Evolutionary conservation across 345 rosid genomes (phyloP).

Genomic region (Physaria fendleri): DNA sequence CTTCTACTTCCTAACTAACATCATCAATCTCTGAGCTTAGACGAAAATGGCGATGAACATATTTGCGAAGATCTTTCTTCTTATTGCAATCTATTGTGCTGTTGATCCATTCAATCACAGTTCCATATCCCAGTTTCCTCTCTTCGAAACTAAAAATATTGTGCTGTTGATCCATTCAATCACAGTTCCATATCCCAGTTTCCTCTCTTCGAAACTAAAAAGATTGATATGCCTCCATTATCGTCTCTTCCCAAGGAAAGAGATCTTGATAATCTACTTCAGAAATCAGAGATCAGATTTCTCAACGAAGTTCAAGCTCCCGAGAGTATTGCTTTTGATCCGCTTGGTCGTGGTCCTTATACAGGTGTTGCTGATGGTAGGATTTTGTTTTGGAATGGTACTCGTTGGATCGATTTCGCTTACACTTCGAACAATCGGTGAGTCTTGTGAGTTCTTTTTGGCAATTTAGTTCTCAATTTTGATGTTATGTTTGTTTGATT

Average conservation of each 20-base stretch:
- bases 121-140: conserved; percentile 49
- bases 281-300: conserved; percentile 64
- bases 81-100: conserved; percentile 69
- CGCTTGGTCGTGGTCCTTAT: conserved; percentile 29
- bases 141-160: conserved; percentile 44
- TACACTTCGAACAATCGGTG: conserved; percentile 29
- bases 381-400: conserved; percentile 25
- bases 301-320: conserved; percentile 51
- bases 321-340: conserved; percentile 33
- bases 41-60: conserved; percentile 8
- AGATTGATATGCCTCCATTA: conserved; percentile 52
- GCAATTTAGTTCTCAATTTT: background rate
- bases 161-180: no score
- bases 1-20: background rate
- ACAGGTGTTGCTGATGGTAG: conserved; percentile 36
- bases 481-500: conserved; percentile 18
- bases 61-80: conserved; percentile 32
- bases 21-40: background rate
- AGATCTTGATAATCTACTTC: conserved; percentile 53
- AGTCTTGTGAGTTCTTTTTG: background rate
- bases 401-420: conserved; percentile 22
- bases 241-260: conserved; percentile 46
- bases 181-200: conserved; percentile 61
- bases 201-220: conserved; percentile 48
- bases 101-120: conserved; percentile 80